Evolutionary conservation across 257 asterid species (phyloP).

Genomic region (Thymus quinquecostatus): DNA sequence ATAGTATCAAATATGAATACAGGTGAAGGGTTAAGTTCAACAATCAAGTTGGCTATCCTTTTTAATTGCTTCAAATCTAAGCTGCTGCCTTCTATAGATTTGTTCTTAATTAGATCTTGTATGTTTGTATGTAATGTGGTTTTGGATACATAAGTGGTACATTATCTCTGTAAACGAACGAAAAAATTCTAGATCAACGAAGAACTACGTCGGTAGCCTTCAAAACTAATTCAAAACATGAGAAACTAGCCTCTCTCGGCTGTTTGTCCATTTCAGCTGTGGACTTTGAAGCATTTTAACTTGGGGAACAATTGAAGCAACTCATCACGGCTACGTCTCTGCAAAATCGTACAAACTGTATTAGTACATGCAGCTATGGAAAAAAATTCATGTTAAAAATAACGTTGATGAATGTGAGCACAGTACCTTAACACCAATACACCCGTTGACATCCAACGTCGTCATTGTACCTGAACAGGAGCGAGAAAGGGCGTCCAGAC

Average conservation of each 20-base stretch:
- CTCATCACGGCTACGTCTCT: slow-evolving; percentile 72
- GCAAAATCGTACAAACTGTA: slow-evolving; percentile 26
- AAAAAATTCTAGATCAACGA: neutral
- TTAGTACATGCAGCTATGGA: neutral
- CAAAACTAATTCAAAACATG: neutral
- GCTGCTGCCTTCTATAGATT: too few species aligned
- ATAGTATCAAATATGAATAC: neutral
- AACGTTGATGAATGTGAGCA: too few species aligned
- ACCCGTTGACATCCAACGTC: slow-evolving; percentile 94
- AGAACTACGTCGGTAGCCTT: neutral
- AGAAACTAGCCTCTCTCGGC: neutral
- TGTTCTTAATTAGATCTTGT: neutral
- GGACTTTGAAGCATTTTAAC: slow-evolving; percentile 83
- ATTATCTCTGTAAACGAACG: neutral
- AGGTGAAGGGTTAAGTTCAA: neutral
- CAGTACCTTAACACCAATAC: slow-evolving; percentile 76
- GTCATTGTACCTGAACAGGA: slow-evolving; percentile 65
- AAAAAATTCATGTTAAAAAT: too few species aligned
- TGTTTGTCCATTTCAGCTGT: slow-evolving; percentile 47
- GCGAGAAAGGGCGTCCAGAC: slow-evolving; percentile 74
- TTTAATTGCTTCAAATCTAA: neutral
- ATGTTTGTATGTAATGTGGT: too few species aligned
- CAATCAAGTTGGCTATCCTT: neutral
- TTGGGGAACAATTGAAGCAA: slow-evolving; percentile 74
- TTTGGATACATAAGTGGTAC: too few species aligned